Evolutionary conservation across 148 eudicot species (phyloP).

Genomic region (Rhododendron mucronatum): DNA sequence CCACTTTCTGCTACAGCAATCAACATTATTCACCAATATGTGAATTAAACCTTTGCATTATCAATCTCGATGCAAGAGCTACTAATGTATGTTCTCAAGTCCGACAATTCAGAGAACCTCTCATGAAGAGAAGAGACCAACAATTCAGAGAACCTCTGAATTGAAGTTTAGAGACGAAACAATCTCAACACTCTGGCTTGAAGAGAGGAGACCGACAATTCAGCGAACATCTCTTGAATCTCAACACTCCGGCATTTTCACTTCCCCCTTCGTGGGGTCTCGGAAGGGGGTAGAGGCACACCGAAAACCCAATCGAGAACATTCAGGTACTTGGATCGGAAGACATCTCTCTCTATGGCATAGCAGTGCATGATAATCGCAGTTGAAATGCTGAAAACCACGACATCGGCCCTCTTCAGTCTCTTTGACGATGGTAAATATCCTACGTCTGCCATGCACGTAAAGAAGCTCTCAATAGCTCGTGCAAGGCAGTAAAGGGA

Average conservation of each 20-base stretch:
- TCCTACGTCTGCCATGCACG: constrained; percentile 81
- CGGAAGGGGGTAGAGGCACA: constrained; percentile 72
- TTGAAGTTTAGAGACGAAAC: no score
- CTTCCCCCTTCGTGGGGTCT: constrained; percentile 52
- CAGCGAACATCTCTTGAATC: neutral
- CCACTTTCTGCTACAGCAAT: neutral
- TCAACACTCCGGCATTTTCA: neutral
- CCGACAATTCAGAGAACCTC: neutral
- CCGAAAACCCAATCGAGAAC: constrained; percentile 99
- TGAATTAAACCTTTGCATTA: neutral
- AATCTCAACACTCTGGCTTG: neutral
- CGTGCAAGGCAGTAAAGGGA: constrained; percentile 94
- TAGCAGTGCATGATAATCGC: constrained; percentile 98
- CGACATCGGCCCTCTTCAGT: constrained; percentile 81
- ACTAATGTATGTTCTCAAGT: neutral
- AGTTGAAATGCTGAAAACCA: constrained; percentile 83
- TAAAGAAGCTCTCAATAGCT: constrained; percentile 95
- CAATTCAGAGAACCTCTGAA: neutral
- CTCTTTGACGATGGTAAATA: constrained; percentile 68
- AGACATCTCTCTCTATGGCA: constrained; percentile 91
- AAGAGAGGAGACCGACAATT: neutral
- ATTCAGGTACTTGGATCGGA: constrained; percentile 86
- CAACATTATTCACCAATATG: neutral
- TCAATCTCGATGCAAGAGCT: neutral
- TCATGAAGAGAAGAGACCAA: no score